Evolutionary conservation across 2,329 filamentous ascomycete genomes (phyloP), one percentile per base, ranked within the genome.

Genomic region (Madurella mycetomatis): DNA sequence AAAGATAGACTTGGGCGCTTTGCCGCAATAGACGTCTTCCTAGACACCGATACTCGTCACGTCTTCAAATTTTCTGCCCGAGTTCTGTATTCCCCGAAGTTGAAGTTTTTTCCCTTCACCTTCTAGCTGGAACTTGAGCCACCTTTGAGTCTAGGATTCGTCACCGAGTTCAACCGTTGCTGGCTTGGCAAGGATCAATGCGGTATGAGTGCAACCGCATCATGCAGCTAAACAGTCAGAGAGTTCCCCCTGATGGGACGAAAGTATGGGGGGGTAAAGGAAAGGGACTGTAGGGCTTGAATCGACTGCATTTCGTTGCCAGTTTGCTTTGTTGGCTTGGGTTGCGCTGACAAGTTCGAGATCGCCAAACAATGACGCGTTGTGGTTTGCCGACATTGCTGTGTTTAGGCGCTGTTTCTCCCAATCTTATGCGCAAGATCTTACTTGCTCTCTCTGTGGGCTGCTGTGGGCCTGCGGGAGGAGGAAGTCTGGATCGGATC

Each of bases 151-250:
- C 42, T 34, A 15, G 30, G 19, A 31, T 37, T 15, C 9, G 34
- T 37, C 34, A 37, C 34, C 34, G 34, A 4, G 9, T 37, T 25
- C 25, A 25, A 25, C 25, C 25, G 25, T 19, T 31, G 51, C 30
- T 25, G 30, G 34, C 54, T 53, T 53, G 50, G 50, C 54, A 49
- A 45, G 40, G 46, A 50, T 47, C 54, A 53, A 31, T 53, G 54
- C 54, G 54, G 54, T 15, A 40, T 18, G 31, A 34, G 48, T 37
- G 34, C 34, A 11, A 37, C 34, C 34, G 34, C 34, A 43, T 50
- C 31, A 32, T 50, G 43, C 43, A 45, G 25, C 43, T 12, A 37
- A 32, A 31, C 13, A 19, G 31, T 37, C 39, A 43, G 32, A 42
- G 40, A 40, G 48, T 37, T 37, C 34, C 34, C 13, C 34, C 34